Percentiles rank a stretch among this genome's conserved stretches.
Evolutionary conservation across 2,329 filamentous ascomycete genomes (phyloP).

Genomic region (Helminthosporium solani): DNA sequence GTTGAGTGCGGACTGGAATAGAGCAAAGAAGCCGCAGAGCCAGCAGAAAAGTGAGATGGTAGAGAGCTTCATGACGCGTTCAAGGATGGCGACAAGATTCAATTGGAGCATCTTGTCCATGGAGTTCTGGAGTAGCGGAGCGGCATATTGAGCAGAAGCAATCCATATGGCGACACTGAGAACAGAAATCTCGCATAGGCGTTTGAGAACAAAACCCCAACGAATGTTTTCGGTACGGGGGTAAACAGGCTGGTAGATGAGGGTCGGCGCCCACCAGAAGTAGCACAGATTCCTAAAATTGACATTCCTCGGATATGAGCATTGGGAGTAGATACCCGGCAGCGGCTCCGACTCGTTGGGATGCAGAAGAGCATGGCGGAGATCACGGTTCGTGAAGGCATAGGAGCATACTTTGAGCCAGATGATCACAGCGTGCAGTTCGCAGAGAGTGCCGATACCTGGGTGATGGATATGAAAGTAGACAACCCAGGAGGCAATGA

Average conservation of each 20-base stretch:
- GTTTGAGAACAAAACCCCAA: constrained; percentile 85
- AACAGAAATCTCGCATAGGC: constrained; percentile 72
- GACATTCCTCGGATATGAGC: constrained; percentile 89
- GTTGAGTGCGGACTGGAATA: constrained; percentile 93
- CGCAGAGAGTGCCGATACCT: constrained; percentile 84
- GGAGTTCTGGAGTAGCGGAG: constrained; percentile 85
- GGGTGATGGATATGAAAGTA: constrained; percentile 93
- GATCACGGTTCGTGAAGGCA: constrained; percentile 92
- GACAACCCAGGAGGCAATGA: constrained; percentile 78
- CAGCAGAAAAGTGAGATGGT: constrained; percentile 96
- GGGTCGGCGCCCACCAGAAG: constrained; percentile 97
- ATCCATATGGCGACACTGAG: constrained; percentile 94
- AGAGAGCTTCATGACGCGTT: constrained; percentile 89
- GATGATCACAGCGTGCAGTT: constrained; percentile 90
- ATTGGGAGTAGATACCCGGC: constrained; percentile 77
- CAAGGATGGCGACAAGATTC: constrained; percentile 77
- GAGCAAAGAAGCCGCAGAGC: constrained; percentile 94
- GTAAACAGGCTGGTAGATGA: constrained; percentile 96
- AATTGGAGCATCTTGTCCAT: constrained; percentile 81
- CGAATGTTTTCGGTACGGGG: constrained; percentile 78
- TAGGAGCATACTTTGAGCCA: constrained; percentile 97
- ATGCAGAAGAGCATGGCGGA: constrained; percentile 86
- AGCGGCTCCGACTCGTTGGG: constrained; percentile 69
- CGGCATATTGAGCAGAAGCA: constrained; percentile 88
- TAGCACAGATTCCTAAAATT: constrained; percentile 85